Conservation (phyloP, 805 yeast species). For the Wickerhamiella bombiphila region DNA sequence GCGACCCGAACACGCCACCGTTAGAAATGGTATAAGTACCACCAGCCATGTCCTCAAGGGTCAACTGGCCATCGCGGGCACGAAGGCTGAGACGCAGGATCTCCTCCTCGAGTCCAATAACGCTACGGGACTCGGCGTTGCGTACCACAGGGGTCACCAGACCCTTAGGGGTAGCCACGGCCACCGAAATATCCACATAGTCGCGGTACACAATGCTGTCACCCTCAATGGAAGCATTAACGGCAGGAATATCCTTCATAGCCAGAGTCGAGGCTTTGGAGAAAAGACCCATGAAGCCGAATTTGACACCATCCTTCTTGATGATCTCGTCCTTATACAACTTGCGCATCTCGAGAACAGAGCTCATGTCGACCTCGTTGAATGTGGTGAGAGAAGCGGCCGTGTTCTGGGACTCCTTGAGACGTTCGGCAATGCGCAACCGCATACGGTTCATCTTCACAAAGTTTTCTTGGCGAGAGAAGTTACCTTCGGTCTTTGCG, state of each 20-base stretch:
- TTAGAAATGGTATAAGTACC: slow-evolving; percentile 98
- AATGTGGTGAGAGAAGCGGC: slow-evolving; percentile 96
- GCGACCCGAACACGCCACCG: slow-evolving; percentile 97
- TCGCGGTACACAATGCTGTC: slow-evolving; percentile 76
- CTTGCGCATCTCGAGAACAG: slow-evolving; percentile 85
- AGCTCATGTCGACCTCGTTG: slow-evolving; percentile 95
- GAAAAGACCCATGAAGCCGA: slow-evolving; percentile 98
- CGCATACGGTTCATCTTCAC: slow-evolving; percentile 99
- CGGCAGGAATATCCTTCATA: slow-evolving; percentile 86
- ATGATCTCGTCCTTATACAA: slow-evolving; percentile 91
- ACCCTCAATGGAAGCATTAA: slow-evolving; percentile 82
- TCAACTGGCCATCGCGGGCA: slow-evolving; percentile 94
- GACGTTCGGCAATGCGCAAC: slow-evolving; percentile 94
- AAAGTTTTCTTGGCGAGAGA: slow-evolving; percentile 70
- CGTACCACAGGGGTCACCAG: slow-evolving; percentile 95
- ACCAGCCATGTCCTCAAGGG: slow-evolving; percentile 97
- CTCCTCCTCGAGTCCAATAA: slow-evolving; percentile 80
- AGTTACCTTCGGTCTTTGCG: slow-evolving; percentile 32
- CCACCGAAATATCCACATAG: slow-evolving; percentile 87
- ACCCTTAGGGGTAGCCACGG: slow-evolving; percentile 99
- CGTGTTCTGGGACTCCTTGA: slow-evolving; percentile 97
- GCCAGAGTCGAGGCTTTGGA: slow-evolving; percentile 88
- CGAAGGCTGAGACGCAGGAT: slow-evolving; percentile 68
- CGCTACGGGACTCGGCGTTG: slow-evolving; percentile 83
- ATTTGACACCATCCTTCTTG: slow-evolving; percentile 83